phyloP scores from a whole-genome alignment of 2,329 filamentous ascomycete species.

The Trichoderma sp. region DNA sequence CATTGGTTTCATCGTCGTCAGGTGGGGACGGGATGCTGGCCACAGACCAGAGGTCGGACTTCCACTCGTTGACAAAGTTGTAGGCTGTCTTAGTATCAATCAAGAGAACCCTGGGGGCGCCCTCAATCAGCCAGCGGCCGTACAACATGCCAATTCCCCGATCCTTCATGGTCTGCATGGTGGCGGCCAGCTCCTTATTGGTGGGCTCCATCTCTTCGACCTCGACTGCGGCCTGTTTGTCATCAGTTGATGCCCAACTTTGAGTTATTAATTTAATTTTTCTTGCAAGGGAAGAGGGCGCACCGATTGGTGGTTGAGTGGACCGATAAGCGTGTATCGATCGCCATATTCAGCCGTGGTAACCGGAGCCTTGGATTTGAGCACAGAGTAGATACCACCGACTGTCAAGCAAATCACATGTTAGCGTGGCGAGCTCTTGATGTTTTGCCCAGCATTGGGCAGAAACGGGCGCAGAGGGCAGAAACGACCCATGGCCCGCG shows the following conservation, averaged over 20 bases:
- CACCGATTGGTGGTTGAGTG: conserved; percentile 88
- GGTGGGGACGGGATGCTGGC: conserved; percentile 93
- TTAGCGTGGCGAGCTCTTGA: conserved; percentile 3
- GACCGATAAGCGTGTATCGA: conserved; percentile 91
- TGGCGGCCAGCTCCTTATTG: conserved; percentile 74
- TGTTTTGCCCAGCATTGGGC: conserved; percentile 7
- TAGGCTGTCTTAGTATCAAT: conserved; percentile 96
- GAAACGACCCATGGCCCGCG: background rate
- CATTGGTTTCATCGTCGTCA: conserved; percentile 92
- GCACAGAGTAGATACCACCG: conserved; percentile 97
- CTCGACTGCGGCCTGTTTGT: conserved; percentile 82
- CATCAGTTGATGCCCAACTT: conserved; percentile 21
- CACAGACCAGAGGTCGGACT: conserved; percentile 89
- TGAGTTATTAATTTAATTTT: conserved; percentile 25
- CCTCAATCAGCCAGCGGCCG: conserved; percentile 96
- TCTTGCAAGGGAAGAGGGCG: conserved; percentile 35
- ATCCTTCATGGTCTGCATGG: conserved; percentile 90
- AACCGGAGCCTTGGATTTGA: conserved; percentile 98
- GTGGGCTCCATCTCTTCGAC: conserved; percentile 90
- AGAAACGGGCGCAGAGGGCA: background rate
- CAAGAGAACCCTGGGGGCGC: conserved; percentile 87
- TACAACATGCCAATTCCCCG: conserved; percentile 89
- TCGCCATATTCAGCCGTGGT: conserved; percentile 99
- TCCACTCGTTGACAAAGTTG: conserved; percentile 92
- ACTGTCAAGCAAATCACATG: conserved; percentile 55